A percentile compares a stretch with the other conserved stretches of the same genome.
These are phyloP conservation scores for Lichtheimia hyalospora DNA, from an alignment of 371 early-diverging fungal genomes.

Conservation along the genomic window DNA sequence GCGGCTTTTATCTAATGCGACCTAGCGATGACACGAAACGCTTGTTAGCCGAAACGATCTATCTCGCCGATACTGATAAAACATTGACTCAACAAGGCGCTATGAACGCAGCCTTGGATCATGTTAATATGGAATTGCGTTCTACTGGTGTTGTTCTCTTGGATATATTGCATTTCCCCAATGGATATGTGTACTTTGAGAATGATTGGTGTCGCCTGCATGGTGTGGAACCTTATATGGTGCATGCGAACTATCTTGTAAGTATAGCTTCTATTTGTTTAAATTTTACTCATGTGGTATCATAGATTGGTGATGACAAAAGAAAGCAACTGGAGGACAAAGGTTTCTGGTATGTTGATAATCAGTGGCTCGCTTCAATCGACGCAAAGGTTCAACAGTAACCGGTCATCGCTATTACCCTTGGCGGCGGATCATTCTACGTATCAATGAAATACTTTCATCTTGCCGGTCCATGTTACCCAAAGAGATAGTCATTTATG, in stretches of 20 bases:
- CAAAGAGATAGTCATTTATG: no score
- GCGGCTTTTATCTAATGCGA: slow-evolving; percentile 33
- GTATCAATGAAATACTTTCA: no score
- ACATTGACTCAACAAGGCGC: slow-evolving; percentile 30
- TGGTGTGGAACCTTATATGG: slow-evolving; percentile 29
- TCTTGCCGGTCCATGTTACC: no score
- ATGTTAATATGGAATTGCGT: slow-evolving; percentile 22
- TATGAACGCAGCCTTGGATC: slow-evolving; percentile 25
- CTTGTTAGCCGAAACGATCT: slow-evolving; percentile 26
- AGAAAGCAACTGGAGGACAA: slow-evolving; percentile 22
- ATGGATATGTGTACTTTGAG: slow-evolving; percentile 26
- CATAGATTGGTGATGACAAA: slow-evolving; percentile 49
- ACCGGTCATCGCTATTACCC: no score
- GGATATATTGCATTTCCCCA: slow-evolving; percentile 29
- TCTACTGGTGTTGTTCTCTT: slow-evolving; percentile 23
- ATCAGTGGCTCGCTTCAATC: slow-evolving; percentile 16
- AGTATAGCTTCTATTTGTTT: background rate
- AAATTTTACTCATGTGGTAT: background rate
- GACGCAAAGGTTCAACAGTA: slow-evolving; percentile 4
- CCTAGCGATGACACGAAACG: slow-evolving; percentile 25
- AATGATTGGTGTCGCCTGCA: slow-evolving; percentile 18
- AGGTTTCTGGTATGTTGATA: slow-evolving; percentile 31
- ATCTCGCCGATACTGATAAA: slow-evolving; percentile 20
- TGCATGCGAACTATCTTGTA: slow-evolving; percentile 31
- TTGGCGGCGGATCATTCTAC: no score